A percentile compares a stretch with the other conserved stretches of the same genome.
phyloP scores from a whole-genome alignment of 306 rosid species.

The Hylodesmum podocarpum region DNA sequence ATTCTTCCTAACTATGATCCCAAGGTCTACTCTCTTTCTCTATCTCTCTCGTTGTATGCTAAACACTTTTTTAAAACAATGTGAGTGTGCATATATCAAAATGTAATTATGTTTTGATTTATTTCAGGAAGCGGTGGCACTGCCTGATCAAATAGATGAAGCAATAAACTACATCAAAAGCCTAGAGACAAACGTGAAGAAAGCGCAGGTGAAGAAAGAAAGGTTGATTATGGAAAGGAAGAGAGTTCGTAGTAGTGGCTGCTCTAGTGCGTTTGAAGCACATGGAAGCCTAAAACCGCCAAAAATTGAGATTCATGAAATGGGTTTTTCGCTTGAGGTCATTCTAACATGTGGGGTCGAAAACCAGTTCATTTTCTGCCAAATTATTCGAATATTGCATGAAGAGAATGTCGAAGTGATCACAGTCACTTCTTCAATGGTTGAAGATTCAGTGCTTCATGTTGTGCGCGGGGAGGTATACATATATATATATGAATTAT shows the following conservation, averaged over 20 bases:
- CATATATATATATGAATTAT: not conserved
- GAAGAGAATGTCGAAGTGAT: slow-evolving; percentile 53
- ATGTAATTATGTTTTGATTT: not conserved
- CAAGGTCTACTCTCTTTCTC: slow-evolving; percentile 41
- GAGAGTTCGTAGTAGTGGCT: not conserved
- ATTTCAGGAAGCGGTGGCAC: slow-evolving; percentile 39
- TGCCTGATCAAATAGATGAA: slow-evolving; percentile 60
- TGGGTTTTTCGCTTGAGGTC: slow-evolving; percentile 50
- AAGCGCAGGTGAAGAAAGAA: slow-evolving; percentile 42
- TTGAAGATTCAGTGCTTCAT: slow-evolving; percentile 33
- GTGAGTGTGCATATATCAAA: no score
- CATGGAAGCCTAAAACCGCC: slow-evolving; percentile 34
- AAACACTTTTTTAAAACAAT: no score
- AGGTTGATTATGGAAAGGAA: slow-evolving; percentile 15
- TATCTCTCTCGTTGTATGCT: no score
- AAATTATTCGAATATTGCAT: slow-evolving; percentile 52
- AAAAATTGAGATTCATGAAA: slow-evolving; percentile 52
- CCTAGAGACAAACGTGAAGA: slow-evolving; percentile 50
- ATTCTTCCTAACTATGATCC: slow-evolving; percentile 59
- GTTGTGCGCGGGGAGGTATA: slow-evolving; percentile 60
- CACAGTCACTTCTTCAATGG: slow-evolving; percentile 40
- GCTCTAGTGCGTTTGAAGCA: not conserved
- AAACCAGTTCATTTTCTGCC: slow-evolving; percentile 49
- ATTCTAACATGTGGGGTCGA: slow-evolving; percentile 51
- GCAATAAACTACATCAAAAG: slow-evolving; percentile 56